Base-by-base conservation (phyloP, 1,284 basidiomycete species). In the Ustilago xerochloae region DNA sequence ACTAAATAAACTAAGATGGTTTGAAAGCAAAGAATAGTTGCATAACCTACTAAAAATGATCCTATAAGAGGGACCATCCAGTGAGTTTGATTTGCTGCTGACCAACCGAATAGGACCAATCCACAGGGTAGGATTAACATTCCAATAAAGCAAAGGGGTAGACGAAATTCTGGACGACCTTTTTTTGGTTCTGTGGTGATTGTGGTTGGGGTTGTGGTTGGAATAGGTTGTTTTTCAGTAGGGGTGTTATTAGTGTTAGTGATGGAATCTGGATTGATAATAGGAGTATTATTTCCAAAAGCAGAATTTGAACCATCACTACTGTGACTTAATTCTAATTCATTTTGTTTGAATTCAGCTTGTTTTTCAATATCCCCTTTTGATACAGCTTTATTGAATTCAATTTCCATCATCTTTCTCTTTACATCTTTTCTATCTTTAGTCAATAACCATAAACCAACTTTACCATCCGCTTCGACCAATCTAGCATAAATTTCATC, bases 101-200 rank as follows among this genome's bases (percentile, higher is more conserved):
- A 61, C 79, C 79, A 81, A 35, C 72, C 56, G 50, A 85, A 87
- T n/a, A 85, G 76, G 49, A 86, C 63, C 2, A 87, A 68, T 7
- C 86, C 86, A 18, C 83, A 47, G 2, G 87, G 86, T 60, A 87
- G 85, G 51, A 86, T 73, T 49, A 85, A 59, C 86, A 87, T 87
- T 8, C 87, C 87, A 3, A 85, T 80, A 33, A 86, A 84, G 33
- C 85, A 85, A 24, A 86, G 78, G 13, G 86, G 84, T 20, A 86
- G 84, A 63, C 79, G 63, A 46, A 64, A 81, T 53, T 81, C 79
- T 0, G 79, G 79, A 30, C 69, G 47, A 13, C 80, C 80, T 35
- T 79, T 72, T 12, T 74, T 69, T 1, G 46, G 36, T 18, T 48
- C 57, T 6, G 59, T 15, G 18, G 33, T 12, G 6, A 43, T 10